Evolutionary conservation across 495 filamentous ascomycete genomes (phyloP), one percentile per base, ranked within the genome.

Genomic region (Immersiella caudata): DNA sequence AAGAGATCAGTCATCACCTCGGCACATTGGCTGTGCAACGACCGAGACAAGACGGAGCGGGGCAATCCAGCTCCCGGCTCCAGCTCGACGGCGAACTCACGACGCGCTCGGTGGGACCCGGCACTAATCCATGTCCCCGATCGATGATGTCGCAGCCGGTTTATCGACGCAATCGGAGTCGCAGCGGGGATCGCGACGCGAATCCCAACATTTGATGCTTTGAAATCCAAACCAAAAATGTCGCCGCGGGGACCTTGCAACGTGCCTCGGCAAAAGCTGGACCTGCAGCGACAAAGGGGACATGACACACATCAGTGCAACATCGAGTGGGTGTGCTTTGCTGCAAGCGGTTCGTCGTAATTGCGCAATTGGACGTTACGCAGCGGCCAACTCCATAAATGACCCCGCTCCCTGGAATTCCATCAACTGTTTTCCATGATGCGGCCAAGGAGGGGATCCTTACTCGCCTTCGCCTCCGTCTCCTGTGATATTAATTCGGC

Each of bases 1-100:
- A 46, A 46, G 40, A 46, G 40, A 46, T 46, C 40, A 46, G 40
- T 46, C 40, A 46, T 46, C 40, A 46, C 40, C 40, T 46, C 40
- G 40, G 40, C 16, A 14, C 11, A 14, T 46, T 46, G 40, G 40
- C 11, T 46, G 40, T 18, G 40, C 2, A 18, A 46, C 40, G 40
- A 46, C 40, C 2, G 16, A 18, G 40, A 18, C 40, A 46, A 6
- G 40, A 12, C 40, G 40, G 40, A 18, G 40, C 16, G 40, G 40
- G 11, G 40, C 40, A 46, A 46, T 46, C 11, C 40, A 46, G 11
- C 40, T 46, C 40, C 40, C 40, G 40, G 40, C 40, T 5, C 33
- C 16, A 14, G 11, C 16, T 12, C 9, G 16, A 14, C 29, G 29
- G 29, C 29, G 29, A 33, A 3, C 8, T 8, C 3, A 33, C 29